Evolutionary conservation across 371 early-diverging fungal species (phyloP).

Genomic region (Syncephalastrum contaminatum): DNA sequence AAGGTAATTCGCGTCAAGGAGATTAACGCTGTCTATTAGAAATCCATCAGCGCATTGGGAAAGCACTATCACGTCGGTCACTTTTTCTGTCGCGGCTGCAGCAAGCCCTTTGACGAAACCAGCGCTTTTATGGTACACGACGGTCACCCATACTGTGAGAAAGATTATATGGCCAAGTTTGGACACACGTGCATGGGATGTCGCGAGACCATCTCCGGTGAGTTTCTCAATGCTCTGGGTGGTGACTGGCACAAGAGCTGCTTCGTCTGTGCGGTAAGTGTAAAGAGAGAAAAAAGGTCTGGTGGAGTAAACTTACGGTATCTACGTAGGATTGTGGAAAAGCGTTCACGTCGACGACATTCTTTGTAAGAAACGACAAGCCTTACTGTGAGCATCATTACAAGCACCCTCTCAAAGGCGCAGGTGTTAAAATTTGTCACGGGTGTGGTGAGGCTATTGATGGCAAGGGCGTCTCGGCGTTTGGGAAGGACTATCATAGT

Average conservation of each 20-base stretch:
- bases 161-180: constrained; percentile 66
- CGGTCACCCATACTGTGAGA: constrained; percentile 75
- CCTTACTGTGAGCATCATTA: constrained; percentile 68
- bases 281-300: background rate
- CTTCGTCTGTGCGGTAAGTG: constrained; percentile 67
- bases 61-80: constrained; percentile 72
- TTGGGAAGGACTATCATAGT: constrained; percentile 53
- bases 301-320: background rate
- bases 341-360: constrained; percentile 63
- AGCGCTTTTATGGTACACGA: constrained; percentile 66
- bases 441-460: constrained; percentile 39
- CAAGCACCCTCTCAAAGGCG: constrained; percentile 21
- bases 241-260: constrained; percentile 72
- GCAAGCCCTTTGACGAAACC: constrained; percentile 57
- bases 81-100: constrained; percentile 80
- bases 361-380: constrained; percentile 39
- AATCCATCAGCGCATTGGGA: constrained; percentile 63
- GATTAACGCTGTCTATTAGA: constrained; percentile 20
- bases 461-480: constrained; percentile 48
- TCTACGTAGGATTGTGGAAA: constrained; percentile 73
- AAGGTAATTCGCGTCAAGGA: too few relatives aligned
- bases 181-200: constrained; percentile 65
- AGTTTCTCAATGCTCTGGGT: constrained; percentile 59
- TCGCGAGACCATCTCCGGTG: constrained; percentile 56
- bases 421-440: constrained; percentile 28